Evolutionary conservation across 1,284 basidiomycete species (phyloP).

Genomic region (Heterobasidion occidentale): DNA sequence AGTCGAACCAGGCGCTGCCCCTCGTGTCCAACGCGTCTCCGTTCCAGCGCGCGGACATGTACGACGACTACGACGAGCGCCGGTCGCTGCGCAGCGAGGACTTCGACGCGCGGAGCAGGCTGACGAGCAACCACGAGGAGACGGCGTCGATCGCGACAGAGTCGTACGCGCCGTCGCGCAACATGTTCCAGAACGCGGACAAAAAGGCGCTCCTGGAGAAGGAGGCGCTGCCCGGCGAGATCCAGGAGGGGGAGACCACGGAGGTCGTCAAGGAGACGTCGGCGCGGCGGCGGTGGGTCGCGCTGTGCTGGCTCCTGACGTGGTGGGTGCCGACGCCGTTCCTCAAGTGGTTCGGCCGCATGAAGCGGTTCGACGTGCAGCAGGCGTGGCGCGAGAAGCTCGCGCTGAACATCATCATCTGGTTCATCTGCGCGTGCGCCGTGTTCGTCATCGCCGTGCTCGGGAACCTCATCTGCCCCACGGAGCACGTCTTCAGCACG

Average conservation of each 20-base stretch:
- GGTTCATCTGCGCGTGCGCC: conserved; percentile 84
- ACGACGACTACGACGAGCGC: conserved; percentile 74
- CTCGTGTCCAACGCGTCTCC: conserved; percentile 77
- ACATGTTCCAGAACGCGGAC: conserved; percentile 86
- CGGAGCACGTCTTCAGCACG: conserved; percentile 83
- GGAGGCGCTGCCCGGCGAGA: conserved; percentile 72
- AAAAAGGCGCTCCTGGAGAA: conserved; percentile 72
- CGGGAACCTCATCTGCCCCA: conserved; percentile 88
- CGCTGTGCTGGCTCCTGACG: conserved; percentile 84
- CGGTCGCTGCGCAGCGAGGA: conserved; percentile 71
- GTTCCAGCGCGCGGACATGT: conserved; percentile 61
- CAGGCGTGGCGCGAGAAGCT: conserved; percentile 99
- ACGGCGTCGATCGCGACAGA: conserved; percentile 78
- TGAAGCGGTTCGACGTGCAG: conserved; percentile 91
- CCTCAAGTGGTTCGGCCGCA: conserved; percentile 69
- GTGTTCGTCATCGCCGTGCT: conserved; percentile 92
- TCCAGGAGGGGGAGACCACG: conserved; percentile 77
- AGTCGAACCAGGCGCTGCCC: conserved; percentile 55
- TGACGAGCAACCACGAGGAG: conserved; percentile 72
- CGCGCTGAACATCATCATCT: conserved; percentile 93
- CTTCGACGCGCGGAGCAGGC: conserved; percentile 65
- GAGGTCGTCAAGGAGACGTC: conserved; percentile 81
- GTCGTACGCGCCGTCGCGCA: conserved; percentile 87
- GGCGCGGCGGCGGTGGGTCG: conserved; percentile 82
- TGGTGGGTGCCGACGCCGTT: conserved; percentile 82